Base-by-base conservation (phyloP, 1,139 yeast species). In the Kurtzmaniella quercitrusa region DNA sequence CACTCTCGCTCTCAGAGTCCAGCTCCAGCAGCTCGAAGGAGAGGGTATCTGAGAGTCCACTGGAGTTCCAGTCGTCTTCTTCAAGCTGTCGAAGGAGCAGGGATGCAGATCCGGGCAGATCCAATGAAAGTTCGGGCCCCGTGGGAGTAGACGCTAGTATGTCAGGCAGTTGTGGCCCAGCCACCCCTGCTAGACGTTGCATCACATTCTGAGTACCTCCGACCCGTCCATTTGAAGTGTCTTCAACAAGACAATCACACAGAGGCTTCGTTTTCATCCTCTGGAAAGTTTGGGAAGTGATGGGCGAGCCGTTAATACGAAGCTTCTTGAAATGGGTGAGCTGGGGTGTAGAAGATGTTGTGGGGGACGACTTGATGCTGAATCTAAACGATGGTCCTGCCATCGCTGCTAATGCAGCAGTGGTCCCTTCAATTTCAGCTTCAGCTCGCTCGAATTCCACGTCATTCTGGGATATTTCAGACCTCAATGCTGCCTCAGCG, bases 241-340 rank as follows among this genome's bases (percentile, higher is more conserved):
- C 18, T 31, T 15, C 17, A 31, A 10, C 33, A 18, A 36, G 45
- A 38, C 57, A 54, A 19, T 47, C 54, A 38, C 60, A 54, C 8
- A 41, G 36, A 15, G 50, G 53, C 19, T 43, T 45, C 12, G 45
- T 44, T 10, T 44, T 52, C 44, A 47, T 48, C 38, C 49, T 50
- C 15, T 51, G 43, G 42, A 53, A 60, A 6, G 63, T 53, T 18
- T 56, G 63, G 1, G 71, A 58, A 0, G 71, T 63, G 33, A 66
- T 63, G 1, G 75, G 75, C 3, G 65, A 55, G 1, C 75, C 75
- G 46, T 64, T 69, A 40, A 73, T 73, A 27, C 78, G 59, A 11
- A 73, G 57, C 46, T 73, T 73, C 49, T 73, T 73, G 54, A 65
- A 71, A 48, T 69, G 76, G 2, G 75, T 64, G 2, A 63, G 60